Base-by-base conservation (phyloP, 352 stramenopile species). In the Hyaloperonospora brassicae region DNA sequence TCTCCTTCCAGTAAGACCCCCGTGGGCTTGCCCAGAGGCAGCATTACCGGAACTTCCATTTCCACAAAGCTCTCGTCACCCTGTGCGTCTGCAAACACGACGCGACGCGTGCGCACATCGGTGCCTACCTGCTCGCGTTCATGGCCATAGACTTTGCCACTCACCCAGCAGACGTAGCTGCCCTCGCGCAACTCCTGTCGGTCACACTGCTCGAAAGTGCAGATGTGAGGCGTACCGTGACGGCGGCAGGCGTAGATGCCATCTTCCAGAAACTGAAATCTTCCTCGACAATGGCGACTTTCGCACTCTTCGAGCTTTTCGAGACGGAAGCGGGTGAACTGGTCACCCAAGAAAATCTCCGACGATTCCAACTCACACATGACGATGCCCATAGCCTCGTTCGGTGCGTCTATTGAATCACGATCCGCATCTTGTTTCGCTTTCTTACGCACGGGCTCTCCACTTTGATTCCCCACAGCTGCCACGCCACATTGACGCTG, bases 111-210 rank as follows among this genome's bases (percentile, higher is more conserved):
- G 47, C 80, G 68, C 13, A 76, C 72, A n/a, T 74, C 74, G 0
- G 80, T 90, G 7, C 80, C 80, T 11, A 60, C 70, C 57, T 76
- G 65, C 65, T 87, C 76, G 5, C 61, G 64, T 45, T 87, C 79
- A 44, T 67, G 50, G 5, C 80, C 80, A 63, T 88, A 90, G n/a
- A 82, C 24, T 13, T 68, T 68, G 1, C 66, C 58, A 12, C 76
- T 90, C 14, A 86, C 68, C 77, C 76, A 88, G 50, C 80, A 90
- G 47, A 88, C 61, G 53, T 87, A 90, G 39, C 68, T 65, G 5
- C 74, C 73, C 42, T 69, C 49, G 10, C 55, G 61, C 7, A 90
- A 49, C 38, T 84, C 56, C 40, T 86, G 77, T 17, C 65, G 60
- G 38, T 88, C 66, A 34, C 80, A 90, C 47, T 85, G 76, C 45